A percentile compares a stretch with the other conserved stretches of the same genome.
phyloP scores from a whole-genome alignment of 2,329 filamentous ascomycete species.

The Paracoccidioides lutzii region DNA sequence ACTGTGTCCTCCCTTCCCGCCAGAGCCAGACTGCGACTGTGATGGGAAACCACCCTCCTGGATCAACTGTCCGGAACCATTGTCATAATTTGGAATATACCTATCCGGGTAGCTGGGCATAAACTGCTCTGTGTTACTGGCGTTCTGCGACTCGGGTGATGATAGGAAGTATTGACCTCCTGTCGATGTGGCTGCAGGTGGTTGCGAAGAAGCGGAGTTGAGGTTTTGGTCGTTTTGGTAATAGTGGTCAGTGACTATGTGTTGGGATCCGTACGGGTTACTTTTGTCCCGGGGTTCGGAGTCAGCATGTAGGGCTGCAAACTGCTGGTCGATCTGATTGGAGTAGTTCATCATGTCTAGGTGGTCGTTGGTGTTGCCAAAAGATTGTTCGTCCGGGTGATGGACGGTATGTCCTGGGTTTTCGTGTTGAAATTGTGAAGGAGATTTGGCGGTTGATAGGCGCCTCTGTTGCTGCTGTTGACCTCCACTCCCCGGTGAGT shows the following conservation, averaged over 20 bases:
- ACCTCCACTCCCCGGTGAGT: slow-evolving; percentile 14
- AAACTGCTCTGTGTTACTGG: slow-evolving; percentile 21
- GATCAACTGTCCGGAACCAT: slow-evolving; percentile 30
- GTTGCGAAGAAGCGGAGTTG: slow-evolving; percentile 18
- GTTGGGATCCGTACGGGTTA: not conserved
- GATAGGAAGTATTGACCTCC: not conserved
- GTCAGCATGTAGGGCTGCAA: slow-evolving; percentile 25
- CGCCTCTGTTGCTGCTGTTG: slow-evolving; percentile 15
- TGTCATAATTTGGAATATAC: slow-evolving; percentile 31
- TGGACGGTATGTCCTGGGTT: slow-evolving; percentile 11
- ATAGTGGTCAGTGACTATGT: slow-evolving; percentile 2
- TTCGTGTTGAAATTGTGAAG: not conserved
- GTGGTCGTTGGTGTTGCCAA: not conserved
- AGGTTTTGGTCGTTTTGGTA: slow-evolving; percentile 21
- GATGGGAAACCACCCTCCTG: too few species aligned
- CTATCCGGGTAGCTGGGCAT: slow-evolving; percentile 36
- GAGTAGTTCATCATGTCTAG: slow-evolving; percentile 26
- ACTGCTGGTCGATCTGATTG: slow-evolving; percentile 30
- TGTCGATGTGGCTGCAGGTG: too few species aligned
- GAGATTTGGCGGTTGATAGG: slow-evolving; percentile 18
- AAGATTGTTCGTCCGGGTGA: slow-evolving; percentile 15
- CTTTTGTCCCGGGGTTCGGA: slow-evolving; percentile 18
- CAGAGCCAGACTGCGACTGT: slow-evolving; percentile 20
- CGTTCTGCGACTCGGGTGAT: slow-evolving; percentile 10
- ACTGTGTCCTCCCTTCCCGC: slow-evolving; percentile 31